Evolutionary conservation across 2,329 filamentous ascomycete species (phyloP), one percentile per base, ranked within the genome.

Genomic region (Colletotrichum australisinense): DNA sequence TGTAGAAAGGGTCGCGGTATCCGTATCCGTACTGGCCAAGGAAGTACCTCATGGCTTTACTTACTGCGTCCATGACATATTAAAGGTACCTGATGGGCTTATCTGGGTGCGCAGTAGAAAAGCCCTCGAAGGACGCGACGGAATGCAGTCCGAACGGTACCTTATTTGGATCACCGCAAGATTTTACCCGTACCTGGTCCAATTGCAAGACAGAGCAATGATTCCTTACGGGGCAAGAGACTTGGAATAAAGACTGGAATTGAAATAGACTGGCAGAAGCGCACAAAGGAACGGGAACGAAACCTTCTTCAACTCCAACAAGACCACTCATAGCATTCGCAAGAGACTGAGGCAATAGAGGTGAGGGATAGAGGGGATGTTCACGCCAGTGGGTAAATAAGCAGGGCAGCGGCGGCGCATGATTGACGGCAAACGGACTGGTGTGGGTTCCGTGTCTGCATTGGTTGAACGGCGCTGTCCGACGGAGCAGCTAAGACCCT

Each of bases 401-500:
- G 35, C 57, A 62, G 22, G 24, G 32, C 26, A 14, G 52, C 52
- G 30, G 19, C n/a, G 62, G 14, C 62, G 70, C 70, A 66, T 73
- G 67, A 56, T 66, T 70, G 67, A 73, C 60, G 56, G 60, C 22
- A 70, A 69, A 70, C 70, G 67, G 70, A 62, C 68, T 30, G 42
- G 67, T 55, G 55, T 62, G 60, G 49, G 67, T 70, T 65, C 67
- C 67, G 55, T 73, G 46, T 62, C 56, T 70, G 55, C 38, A 49
- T 52, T 65, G 22, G 56, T 65, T 62, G 67, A 73, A 73, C 56
- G 60, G 49, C 56, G 30, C 49, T 32, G 28, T 59, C 46, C 38
- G 19, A 24, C 46, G 46, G 30, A 19, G 46, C 16, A 68, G 62
- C 60, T 62, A 73, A 56, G 71, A 73, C 71, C 71, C 71, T 73